A percentile compares a stretch with the other conserved stretches of the same genome.
These are phyloP conservation scores for Podospora bellae-mahoneyi DNA, from an alignment of 495 filamentous ascomycete genomes.

Conservation along the genomic window DNA sequence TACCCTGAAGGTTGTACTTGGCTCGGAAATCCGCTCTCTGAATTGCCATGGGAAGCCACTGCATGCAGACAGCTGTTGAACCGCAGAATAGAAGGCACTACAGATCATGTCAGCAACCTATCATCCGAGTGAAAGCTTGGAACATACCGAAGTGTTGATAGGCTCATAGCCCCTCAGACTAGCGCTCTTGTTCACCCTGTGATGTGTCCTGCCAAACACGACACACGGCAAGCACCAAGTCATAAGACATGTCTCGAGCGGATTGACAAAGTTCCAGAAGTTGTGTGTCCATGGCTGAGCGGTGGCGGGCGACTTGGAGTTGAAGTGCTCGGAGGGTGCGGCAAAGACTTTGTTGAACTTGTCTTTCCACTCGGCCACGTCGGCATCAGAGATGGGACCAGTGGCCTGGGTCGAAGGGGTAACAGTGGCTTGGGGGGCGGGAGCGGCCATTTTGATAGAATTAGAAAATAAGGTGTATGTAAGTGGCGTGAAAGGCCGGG, in stretches of 20 bases:
- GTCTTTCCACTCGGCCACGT: conserved; percentile 35
- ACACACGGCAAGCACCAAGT: conserved; percentile 45
- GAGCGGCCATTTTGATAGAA: conserved; percentile 2
- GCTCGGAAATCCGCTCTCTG: conserved; percentile 44
- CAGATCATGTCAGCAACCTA: conserved; percentile 3
- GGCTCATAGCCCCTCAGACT: conserved; percentile 40
- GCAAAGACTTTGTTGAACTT: conserved; percentile 34
- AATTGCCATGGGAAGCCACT: conserved; percentile 38
- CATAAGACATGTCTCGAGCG: conserved; percentile 38
- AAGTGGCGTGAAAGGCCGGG: conserved; percentile 4
- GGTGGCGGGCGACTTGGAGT: conserved; percentile 31
- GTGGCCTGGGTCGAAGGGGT: neutral
- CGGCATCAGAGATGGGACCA: conserved; percentile 28
- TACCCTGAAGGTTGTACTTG: conserved; percentile 43
- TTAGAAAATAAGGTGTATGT: neutral
- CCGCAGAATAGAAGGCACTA: conserved; percentile 38
- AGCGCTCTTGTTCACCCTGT: conserved; percentile 40
- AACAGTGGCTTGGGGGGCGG: neutral
- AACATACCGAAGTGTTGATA: conserved; percentile 41
- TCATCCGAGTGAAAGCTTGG: neutral
- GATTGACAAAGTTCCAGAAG: conserved; percentile 41
- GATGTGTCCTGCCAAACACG: conserved; percentile 46
- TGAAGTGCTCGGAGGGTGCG: conserved; percentile 30
- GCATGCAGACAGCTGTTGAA: conserved; percentile 31
- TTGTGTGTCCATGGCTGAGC: conserved; percentile 28